phyloP scores from a whole-genome alignment of 1,284 basidiomycete species.

The Hypsizygus ulmarius region DNA sequence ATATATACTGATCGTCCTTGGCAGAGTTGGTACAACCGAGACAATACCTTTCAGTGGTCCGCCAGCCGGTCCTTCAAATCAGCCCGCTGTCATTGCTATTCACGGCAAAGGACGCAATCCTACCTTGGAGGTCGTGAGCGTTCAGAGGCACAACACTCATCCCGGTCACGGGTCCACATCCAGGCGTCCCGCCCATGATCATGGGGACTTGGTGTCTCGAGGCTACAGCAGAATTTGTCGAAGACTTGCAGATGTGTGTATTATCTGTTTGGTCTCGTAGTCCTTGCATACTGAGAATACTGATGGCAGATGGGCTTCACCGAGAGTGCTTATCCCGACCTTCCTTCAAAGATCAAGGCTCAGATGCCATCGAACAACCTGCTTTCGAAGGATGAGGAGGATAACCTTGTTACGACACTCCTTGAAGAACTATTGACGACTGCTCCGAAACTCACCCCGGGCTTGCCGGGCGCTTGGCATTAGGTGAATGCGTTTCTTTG shows the following conservation, averaged over 20 bases:
- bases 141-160: conserved; percentile 41
- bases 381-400: conserved; percentile 51
- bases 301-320: conserved; percentile 68
- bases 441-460: conserved; percentile 31
- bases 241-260: conserved; percentile 50
- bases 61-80: conserved; percentile 4
- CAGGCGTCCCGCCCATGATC: conserved; percentile 24
- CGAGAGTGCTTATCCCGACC: conserved; percentile 47
- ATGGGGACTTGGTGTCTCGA: conserved; percentile 32
- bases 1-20: background rate
- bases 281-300: conserved; percentile 13
- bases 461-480: conserved; percentile 40
- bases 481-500: conserved; percentile 5
- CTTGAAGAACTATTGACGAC: conserved; percentile 57
- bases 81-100: conserved; percentile 43
- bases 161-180: conserved; percentile 30
- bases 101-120: conserved; percentile 58
- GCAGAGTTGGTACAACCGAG: conserved; percentile 1
- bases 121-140: conserved; percentile 56
- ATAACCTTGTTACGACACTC: conserved; percentile 61
- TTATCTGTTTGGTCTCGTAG: conserved; percentile 4
- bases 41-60: conserved; percentile 2
- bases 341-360: conserved; percentile 50
- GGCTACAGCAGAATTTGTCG: conserved; percentile 43
- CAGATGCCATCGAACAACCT: conserved; percentile 44